Base-by-base conservation (phyloP, 2,329 filamentous ascomycete genomes). In the Bipolaris cookei region DNA sequence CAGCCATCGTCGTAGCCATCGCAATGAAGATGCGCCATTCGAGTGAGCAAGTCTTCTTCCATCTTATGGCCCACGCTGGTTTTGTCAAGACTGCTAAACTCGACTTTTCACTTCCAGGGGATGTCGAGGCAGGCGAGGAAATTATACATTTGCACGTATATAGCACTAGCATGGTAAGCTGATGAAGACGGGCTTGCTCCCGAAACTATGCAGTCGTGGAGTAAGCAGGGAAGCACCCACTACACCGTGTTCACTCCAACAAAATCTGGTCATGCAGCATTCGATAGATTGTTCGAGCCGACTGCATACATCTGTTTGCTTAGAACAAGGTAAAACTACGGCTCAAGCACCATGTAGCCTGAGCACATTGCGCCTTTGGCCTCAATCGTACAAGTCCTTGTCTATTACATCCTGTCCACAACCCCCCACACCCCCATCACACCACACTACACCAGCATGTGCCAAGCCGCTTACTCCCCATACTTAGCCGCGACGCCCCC, bases 1-100 rank as follows among this genome's bases (percentile, higher is more conserved):
- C 84, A 2, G 71, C 78, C 56, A 79, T 81, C 0, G 65, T 84
- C 23, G 73, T 88, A 20, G 74, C 88, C 14, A 78, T 91, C 23
- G 85, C 87, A 1, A 84, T 88, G 76, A 91, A 91, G 73, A 82
- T 84, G 56, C 81, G 88, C 30, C 88, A 91, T 72, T 81, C 84
- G 3, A 88, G 85, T 61, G 88, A 91, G 70, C 78, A 81, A 6
- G 75, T 86, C 2, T 90, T 91, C 74, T 90, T 90, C 69, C 81
- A 86, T 4, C 75, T 89, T 7, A 78, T 78, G 76, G 37, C 49
- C 2, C 51, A 68, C 5, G 70, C 70, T 2, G 65, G 63, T 0
- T 77, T 78, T 37, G 43, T 44, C 37, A 62, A 55, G 42, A 66
- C 54, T 21, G 58, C 37, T 5, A 54, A 48, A 3, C 20, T 65